These are phyloP conservation scores for Aspergillus amoenus DNA, from an alignment of 2,329 filamentous ascomycete genomes.

Conservation along the genomic window DNA sequence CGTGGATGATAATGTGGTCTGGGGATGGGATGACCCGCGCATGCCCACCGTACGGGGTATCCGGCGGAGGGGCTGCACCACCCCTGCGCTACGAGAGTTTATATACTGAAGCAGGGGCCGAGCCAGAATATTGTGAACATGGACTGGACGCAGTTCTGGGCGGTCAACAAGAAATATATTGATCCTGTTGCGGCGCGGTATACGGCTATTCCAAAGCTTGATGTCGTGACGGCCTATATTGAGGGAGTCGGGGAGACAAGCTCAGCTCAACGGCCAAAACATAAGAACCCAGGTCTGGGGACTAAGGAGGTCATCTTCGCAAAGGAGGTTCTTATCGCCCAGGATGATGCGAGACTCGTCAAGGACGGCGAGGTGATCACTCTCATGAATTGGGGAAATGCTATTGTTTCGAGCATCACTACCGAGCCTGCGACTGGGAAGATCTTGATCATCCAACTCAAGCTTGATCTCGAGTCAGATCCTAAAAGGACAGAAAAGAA, in stretches of 20 bases:
- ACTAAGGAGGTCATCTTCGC: conserved; percentile 82
- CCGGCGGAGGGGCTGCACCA: conserved; percentile 49
- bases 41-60: conserved; percentile 54
- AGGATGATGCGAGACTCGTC: conserved; percentile 80
- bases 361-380: conserved; percentile 87
- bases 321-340: conserved; percentile 74
- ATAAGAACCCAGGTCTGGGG: conserved; percentile 82
- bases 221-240: conserved; percentile 68
- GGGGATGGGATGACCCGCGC: conserved; percentile 53
- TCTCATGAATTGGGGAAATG: conserved; percentile 88
- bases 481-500: conserved; percentile 97
- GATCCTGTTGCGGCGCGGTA: conserved; percentile 73
- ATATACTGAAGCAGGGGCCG: conserved; percentile 51
- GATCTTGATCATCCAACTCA: background rate
- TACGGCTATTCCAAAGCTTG: conserved; percentile 69
- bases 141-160: conserved; percentile 52
- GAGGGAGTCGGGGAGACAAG: conserved; percentile 52
- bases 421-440: conserved; percentile 36
- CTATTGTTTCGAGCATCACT: conserved; percentile 50
- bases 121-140: conserved; percentile 50
- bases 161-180: conserved; percentile 75
- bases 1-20: conserved; percentile 48
- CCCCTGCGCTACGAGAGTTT: conserved; percentile 50
- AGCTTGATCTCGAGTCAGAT: conserved; percentile 58
- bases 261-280: conserved; percentile 74